A percentile compares a stretch with the other conserved stretches of the same genome.
Evolutionary conservation across 768 basidiomycete species (phyloP).

Genomic region (Pisolithus tinctorius): DNA sequence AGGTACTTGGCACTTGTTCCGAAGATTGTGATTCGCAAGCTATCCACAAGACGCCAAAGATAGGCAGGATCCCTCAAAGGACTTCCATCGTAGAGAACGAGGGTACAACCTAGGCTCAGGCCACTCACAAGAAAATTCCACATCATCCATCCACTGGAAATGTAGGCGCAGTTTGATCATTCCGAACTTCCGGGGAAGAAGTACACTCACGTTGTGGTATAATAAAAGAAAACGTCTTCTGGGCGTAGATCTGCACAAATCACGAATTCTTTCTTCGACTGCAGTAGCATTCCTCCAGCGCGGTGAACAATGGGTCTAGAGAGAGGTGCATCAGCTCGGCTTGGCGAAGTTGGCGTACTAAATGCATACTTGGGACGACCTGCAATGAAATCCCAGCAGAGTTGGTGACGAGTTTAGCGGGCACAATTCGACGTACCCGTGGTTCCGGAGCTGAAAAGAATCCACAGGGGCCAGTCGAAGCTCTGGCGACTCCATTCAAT

Average conservation of each 20-base stretch:
- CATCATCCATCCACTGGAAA: conserved; percentile 81
- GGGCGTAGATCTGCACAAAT: conserved; percentile 61
- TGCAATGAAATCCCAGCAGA: conserved; percentile 3
- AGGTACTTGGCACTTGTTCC: conserved; percentile 83
- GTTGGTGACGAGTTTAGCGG: neutral
- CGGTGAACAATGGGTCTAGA: conserved; percentile 71
- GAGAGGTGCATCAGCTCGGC: neutral
- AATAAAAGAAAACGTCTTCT: conserved; percentile 76
- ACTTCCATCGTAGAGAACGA: conserved; percentile 78
- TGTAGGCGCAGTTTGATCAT: conserved; percentile 2
- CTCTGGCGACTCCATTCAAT: conserved; percentile 54
- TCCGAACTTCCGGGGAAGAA: neutral
- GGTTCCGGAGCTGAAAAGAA: conserved; percentile 80
- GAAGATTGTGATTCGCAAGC: conserved; percentile 67
- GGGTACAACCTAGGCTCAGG: conserved; percentile 58
- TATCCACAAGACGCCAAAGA: conserved; percentile 65
- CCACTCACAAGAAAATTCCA: conserved; percentile 76
- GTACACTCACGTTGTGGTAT: conserved; percentile 64
- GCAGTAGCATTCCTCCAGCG: conserved; percentile 71
- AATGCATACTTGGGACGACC: conserved; percentile 49
- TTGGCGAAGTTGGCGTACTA: neutral
- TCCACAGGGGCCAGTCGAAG: conserved; percentile 82
- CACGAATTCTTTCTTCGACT: conserved; percentile 62
- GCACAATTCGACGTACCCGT: conserved; percentile 41
- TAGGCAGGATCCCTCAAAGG: conserved; percentile 60